Conservation (phyloP, 768 basidiomycete genomes). For the Rhizopogon vulgaris region DNA sequence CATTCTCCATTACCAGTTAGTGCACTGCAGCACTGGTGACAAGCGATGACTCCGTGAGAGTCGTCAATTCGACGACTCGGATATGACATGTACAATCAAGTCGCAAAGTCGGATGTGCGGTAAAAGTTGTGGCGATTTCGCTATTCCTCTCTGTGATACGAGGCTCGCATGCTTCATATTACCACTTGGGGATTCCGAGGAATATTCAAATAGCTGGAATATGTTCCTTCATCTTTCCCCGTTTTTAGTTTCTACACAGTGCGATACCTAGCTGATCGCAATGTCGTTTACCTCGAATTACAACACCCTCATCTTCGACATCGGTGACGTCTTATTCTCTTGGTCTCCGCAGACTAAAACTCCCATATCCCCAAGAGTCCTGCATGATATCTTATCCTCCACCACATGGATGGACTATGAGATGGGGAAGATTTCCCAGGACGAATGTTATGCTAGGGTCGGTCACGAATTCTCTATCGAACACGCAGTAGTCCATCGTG, state of each 20-base stretch:
- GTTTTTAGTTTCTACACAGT: neutral
- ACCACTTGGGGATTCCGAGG: too few species aligned
- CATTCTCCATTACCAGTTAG: too few species aligned
- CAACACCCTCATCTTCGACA: slow-evolving; percentile 44
- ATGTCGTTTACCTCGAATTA: slow-evolving; percentile 1
- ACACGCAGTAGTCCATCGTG: slow-evolving; percentile 33
- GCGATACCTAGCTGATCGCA: neutral
- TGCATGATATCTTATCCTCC: slow-evolving; percentile 37
- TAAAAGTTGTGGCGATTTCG: too few species aligned
- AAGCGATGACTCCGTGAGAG: too few species aligned
- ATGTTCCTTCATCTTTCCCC: neutral
- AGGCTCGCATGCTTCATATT: too few species aligned
- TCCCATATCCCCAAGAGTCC: slow-evolving; percentile 32
- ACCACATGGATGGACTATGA: slow-evolving; percentile 53
- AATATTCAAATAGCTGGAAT: neutral
- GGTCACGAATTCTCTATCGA: slow-evolving; percentile 34
- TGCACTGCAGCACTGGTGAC: too few species aligned
- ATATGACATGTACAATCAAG: too few species aligned
- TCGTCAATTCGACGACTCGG: too few species aligned
- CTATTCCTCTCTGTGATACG: too few species aligned
- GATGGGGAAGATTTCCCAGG: slow-evolving; percentile 37
- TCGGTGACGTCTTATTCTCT: slow-evolving; percentile 51
- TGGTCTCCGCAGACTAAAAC: slow-evolving; percentile 46
- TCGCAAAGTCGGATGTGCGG: too few species aligned
- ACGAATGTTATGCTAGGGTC: slow-evolving; percentile 37